These are phyloP conservation scores for Ogataea zsoltii DNA, from an alignment of 805 yeast species.

Conservation along the genomic window DNA sequence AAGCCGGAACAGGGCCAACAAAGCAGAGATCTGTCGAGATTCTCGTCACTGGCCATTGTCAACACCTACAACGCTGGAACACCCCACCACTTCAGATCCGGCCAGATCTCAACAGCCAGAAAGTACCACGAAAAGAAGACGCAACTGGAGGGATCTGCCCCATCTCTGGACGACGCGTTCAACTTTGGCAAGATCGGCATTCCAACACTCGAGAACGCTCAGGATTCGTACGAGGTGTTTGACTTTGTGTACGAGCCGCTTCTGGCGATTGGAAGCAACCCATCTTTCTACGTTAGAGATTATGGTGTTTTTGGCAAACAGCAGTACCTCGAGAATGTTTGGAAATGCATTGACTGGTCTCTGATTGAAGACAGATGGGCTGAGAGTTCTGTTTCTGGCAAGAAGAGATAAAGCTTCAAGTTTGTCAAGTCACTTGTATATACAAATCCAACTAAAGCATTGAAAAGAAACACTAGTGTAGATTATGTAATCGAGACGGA, in stretches of 20 bases:
- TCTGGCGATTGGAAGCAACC: conserved; percentile 70
- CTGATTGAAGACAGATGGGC: conserved; percentile 53
- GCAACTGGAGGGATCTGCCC: conserved; percentile 13
- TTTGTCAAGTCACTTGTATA: conserved; percentile 9
- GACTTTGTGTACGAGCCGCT: conserved; percentile 52
- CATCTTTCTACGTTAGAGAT: conserved; percentile 68
- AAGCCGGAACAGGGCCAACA: conserved; percentile 26
- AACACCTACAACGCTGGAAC: conserved; percentile 91
- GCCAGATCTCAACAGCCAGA: conserved; percentile 46
- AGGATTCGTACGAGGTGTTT: conserved; percentile 42
- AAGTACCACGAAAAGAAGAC: conserved; percentile 29
- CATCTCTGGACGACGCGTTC: conserved; percentile 11
- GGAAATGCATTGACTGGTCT: conserved; percentile 85
- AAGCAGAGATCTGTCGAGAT: conserved; percentile 25
- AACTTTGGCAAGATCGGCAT: conserved; percentile 22
- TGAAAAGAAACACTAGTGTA: neutral
- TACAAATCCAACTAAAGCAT: conserved; percentile 1
- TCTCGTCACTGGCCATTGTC: conserved; percentile 59
- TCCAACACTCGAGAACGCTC: conserved; percentile 42
- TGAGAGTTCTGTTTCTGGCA: conserved; percentile 13
- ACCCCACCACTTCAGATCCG: conserved; percentile 64
- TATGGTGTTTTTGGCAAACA: conserved; percentile 79
- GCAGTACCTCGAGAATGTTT: conserved; percentile 68
- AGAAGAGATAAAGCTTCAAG: neutral
- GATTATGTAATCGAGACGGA: conserved; percentile 11